Percentiles rank a stretch among this genome's conserved stretches.
Conservation (phyloP, 345 rosid genomes). For the Citrus unshiu region DNA sequence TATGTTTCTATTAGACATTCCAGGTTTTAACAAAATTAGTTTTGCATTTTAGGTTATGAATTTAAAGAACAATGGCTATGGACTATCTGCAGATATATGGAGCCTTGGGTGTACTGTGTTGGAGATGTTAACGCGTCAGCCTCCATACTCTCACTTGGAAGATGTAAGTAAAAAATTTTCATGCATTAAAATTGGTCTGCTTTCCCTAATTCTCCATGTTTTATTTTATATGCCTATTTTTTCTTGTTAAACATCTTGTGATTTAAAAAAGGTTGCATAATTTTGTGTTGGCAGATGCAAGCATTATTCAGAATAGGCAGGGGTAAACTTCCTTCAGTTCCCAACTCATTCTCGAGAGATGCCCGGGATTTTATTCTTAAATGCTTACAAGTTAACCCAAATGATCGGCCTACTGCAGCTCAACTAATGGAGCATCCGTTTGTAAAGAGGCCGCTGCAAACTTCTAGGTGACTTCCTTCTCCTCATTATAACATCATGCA, state of each 20-base stretch:
- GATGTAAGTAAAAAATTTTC: constrained; percentile 31
- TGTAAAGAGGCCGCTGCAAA: too few relatives aligned
- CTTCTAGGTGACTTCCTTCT: too few relatives aligned
- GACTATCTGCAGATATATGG: constrained; percentile 79
- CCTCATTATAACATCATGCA: constrained; percentile 10
- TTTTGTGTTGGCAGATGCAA: too few relatives aligned
- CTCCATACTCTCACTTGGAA: constrained; percentile 61
- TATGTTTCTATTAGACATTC: neutral
- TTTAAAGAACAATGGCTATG: constrained; percentile 48
- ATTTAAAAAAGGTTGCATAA: neutral
- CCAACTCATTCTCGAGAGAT: too few relatives aligned
- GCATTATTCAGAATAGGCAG: too few relatives aligned
- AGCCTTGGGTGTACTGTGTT: constrained; percentile 81
- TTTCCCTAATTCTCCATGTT: neutral
- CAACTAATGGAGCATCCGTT: too few relatives aligned
- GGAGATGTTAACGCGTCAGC: constrained; percentile 63
- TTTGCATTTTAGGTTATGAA: constrained; percentile 54
- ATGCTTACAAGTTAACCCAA: too few relatives aligned
- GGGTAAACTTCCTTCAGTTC: too few relatives aligned
- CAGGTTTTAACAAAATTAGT: neutral
- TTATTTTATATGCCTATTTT: neutral
- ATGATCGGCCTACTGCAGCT: too few relatives aligned
- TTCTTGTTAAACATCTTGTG: neutral
- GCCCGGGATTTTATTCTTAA: too few relatives aligned
- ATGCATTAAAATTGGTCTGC: neutral